Base-by-base conservation (phyloP, 257 asterid species). In the Przewalskia tangutica region DNA sequence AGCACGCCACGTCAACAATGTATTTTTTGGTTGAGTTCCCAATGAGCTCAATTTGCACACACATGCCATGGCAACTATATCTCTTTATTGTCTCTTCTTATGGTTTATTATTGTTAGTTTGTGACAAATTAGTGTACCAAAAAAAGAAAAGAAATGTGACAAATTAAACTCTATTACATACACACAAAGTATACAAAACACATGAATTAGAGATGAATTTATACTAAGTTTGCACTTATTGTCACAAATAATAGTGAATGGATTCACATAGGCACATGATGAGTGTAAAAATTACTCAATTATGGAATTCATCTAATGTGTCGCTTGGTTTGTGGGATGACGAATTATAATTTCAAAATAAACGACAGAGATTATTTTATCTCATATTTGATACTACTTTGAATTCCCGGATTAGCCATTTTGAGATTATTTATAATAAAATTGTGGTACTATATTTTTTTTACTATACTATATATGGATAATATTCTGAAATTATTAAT, bases 1-100 rank as follows among this genome's bases (percentile, higher is more conserved):
- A 76, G 83, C 23, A 75, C 1, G 34, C 81, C 84, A 80, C 46
- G 82, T 83, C 60, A 64, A 13, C 50, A 75, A 64, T 51, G 4
- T 63, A 2, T 48, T 20, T 50, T 20, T 46, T 3, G 6, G 23
- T 34, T 48, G 17, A 23, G 60, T 73, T 75, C 60, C 59, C 20
- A 76, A 63, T 54, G 65, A 75, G 40, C 4, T n/a, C 18, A 55
- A 84, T 42, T 48, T 60, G 53, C 64, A 62, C 83, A 50, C 79
- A 79, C 81, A 71, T 56, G 68, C 73, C 83, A 23, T 12, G 82
- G n/a, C 6, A 54, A 23, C 40, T 56, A 27, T n/a, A 48, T 76
- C 55, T 36, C 82, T 56, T 48, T 64, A 20, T 63, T 38, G 53
- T 50, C 76, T 50, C 63, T 38, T 13, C 16, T 60, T 51, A 44